These are phyloP conservation scores for Globisporangium nodosum DNA, from an alignment of 352 stramenopile genomes.

Conservation along the genomic window DNA sequence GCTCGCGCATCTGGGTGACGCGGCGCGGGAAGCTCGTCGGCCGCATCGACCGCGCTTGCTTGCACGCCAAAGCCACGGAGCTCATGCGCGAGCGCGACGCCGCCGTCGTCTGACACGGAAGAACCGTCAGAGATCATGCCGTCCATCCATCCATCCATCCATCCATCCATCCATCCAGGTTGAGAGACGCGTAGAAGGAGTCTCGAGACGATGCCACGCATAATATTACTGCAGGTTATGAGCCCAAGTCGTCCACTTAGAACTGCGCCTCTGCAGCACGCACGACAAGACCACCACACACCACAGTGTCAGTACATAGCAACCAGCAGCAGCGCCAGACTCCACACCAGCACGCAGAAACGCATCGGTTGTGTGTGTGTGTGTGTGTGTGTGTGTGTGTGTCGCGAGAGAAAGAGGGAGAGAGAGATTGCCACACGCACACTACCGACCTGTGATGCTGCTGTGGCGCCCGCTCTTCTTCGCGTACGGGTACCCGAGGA, in stretches of 20 bases:
- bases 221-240: too few species aligned
- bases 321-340: too few species aligned
- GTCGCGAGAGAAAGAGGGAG: neutral
- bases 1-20: constrained; percentile 50
- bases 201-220: too few species aligned
- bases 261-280: constrained; percentile 2
- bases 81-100: constrained; percentile 17
- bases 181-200: too few species aligned
- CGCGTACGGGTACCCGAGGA: constrained; percentile 79
- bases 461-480: constrained; percentile 64
- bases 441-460: constrained; percentile 39
- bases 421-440: neutral
- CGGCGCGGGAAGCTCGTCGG: constrained; percentile 46
- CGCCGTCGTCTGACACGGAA: constrained; percentile 10
- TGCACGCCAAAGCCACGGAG: constrained; percentile 30
- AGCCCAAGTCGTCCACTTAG: neutral
- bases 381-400: too few species aligned
- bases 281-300: neutral
- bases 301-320: too few species aligned
- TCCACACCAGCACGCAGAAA: neutral
- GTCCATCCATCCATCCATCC: neutral
- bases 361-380: too few species aligned
- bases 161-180: neutral
- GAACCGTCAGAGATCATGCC: too few species aligned
- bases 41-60: constrained; percentile 41